These are phyloP conservation scores for Lotmaria passim DNA, from an alignment of 208 protist genomes.

Conservation along the genomic window DNA sequence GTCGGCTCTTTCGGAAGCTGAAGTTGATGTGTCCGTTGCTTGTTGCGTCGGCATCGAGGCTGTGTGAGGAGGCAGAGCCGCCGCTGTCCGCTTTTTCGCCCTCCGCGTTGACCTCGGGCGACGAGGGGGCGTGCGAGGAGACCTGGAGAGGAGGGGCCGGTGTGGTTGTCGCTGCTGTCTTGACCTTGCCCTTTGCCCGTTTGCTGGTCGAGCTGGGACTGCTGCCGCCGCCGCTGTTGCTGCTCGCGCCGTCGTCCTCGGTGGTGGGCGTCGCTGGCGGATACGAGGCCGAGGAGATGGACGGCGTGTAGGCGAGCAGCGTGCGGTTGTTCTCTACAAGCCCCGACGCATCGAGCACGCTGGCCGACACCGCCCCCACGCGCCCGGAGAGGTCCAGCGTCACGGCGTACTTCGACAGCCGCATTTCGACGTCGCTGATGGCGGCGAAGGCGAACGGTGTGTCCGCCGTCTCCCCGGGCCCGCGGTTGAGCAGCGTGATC, in stretches of 20 bases:
- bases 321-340: constrained; percentile 45
- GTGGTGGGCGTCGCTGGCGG: constrained; percentile 3
- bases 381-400: constrained; percentile 70
- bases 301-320: constrained; percentile 42
- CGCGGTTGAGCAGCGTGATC: constrained; percentile 69
- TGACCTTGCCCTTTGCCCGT: too few species aligned
- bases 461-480: constrained; percentile 44
- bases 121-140: not conserved
- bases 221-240: not conserved
- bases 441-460: constrained; percentile 52
- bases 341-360: constrained; percentile 47
- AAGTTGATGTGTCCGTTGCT: constrained; percentile 52
- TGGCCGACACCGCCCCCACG: constrained; percentile 46
- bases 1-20: constrained; percentile 68
- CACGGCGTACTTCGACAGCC: constrained; percentile 68
- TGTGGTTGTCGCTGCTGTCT: constrained; percentile 3
- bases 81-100: not conserved
- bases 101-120: not conserved
- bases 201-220: too few species aligned
- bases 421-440: constrained; percentile 52
- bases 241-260: constrained; percentile 11
- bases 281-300: not conserved
- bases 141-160: not conserved
- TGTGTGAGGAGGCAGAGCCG: not conserved
- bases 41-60: not conserved